phyloP scores from a whole-genome alignment of 306 rosid species.

The Casuarina glauca region DNA sequence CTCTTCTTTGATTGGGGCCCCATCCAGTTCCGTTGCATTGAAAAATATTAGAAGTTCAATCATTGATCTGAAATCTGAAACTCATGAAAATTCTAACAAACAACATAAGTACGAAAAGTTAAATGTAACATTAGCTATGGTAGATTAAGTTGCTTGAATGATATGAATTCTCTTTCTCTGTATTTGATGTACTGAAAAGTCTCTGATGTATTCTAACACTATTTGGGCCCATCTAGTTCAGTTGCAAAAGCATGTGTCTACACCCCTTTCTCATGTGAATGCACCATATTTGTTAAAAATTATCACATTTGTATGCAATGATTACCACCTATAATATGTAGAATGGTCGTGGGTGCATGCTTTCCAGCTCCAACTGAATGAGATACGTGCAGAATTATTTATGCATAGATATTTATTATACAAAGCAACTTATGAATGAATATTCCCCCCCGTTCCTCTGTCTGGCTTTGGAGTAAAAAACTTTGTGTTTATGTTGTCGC shows the following conservation, averaged over 20 bases:
- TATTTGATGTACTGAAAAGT: background rate
- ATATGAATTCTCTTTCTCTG: background rate
- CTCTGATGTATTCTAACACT: background rate
- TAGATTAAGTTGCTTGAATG: background rate
- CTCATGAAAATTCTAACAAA: background rate
- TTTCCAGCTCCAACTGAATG: background rate
- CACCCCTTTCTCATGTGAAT: background rate
- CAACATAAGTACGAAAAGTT: background rate
- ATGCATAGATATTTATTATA: background rate
- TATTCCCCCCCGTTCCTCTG: background rate
- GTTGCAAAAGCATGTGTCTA: background rate
- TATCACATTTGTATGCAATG: background rate
- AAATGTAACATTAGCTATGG: background rate
- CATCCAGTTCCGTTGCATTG: background rate
- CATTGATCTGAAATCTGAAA: background rate
- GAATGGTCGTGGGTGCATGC: background rate
- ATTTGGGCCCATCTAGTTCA: too few species aligned
- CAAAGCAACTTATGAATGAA: background rate
- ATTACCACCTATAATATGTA: background rate
- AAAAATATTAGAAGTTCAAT: background rate
- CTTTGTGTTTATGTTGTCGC: background rate
- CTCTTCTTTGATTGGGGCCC: background rate
- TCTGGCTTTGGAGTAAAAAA: background rate
- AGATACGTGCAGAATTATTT: background rate
- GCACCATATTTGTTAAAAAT: background rate